Conservation (phyloP, 768 basidiomycete genomes). For the Termitomyces sp. region DNA sequence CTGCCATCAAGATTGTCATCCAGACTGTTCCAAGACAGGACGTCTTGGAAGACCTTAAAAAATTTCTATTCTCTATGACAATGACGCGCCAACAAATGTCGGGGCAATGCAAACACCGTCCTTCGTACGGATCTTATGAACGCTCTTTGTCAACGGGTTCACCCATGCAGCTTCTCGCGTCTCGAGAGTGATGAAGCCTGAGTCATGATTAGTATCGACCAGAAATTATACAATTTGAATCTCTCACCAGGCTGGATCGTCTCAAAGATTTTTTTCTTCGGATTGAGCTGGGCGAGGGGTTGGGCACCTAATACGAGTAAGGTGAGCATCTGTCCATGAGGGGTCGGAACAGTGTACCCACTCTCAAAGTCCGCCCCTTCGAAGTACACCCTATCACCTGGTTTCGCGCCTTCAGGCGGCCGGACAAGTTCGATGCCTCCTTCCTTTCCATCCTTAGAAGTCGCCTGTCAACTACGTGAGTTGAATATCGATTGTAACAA, state of each 20-base stretch:
- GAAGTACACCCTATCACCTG: slow-evolving; percentile 93
- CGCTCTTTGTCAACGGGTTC: slow-evolving; percentile 69
- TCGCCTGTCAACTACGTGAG: slow-evolving; percentile 49
- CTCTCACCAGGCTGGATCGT: slow-evolving; percentile 80
- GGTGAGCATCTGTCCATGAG: background rate
- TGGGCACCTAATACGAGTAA: slow-evolving; percentile 36
- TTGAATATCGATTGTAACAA: background rate
- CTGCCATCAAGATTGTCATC: background rate
- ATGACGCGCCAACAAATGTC: slow-evolving; percentile 81
- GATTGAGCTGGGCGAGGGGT: slow-evolving; percentile 84
- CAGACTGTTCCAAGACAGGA: too few relatives aligned
- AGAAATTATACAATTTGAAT: background rate
- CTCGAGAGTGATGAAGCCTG: slow-evolving; percentile 86
- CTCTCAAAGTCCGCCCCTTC: slow-evolving; percentile 86
- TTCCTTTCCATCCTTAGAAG: slow-evolving; percentile 85
- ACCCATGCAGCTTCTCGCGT: slow-evolving; percentile 90
- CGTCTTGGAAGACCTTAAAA: background rate
- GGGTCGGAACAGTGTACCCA: slow-evolving; percentile 24
- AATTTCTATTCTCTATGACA: slow-evolving; percentile 54
- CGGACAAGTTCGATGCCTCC: slow-evolving; percentile 88
- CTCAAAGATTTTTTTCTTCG: slow-evolving; percentile 99
- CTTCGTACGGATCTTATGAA: slow-evolving; percentile 83
- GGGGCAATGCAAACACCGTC: slow-evolving; percentile 78
- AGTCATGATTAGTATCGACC: background rate
- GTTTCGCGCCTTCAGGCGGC: slow-evolving; percentile 79